Conservation (phyloP, 2,329 filamentous ascomycete genomes). For the Knoxdaviesia proteae region DNA sequence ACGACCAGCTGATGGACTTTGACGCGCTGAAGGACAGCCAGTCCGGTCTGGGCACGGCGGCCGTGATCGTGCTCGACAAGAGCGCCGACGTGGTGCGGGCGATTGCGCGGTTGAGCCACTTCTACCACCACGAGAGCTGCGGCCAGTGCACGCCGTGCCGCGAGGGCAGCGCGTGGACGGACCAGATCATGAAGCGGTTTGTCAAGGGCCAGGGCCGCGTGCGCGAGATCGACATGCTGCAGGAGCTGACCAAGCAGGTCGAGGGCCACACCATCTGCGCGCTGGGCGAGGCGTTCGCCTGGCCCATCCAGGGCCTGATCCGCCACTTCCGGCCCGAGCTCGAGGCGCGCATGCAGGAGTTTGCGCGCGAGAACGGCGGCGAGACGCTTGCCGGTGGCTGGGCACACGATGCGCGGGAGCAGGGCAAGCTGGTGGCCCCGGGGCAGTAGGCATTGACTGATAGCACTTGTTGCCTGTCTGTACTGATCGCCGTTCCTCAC, state of each 20-base stretch:
- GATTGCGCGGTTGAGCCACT: conserved; percentile 80
- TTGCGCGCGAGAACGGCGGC: conserved; percentile 51
- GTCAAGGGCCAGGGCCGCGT: conserved; percentile 74
- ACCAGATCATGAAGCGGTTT: conserved; percentile 96
- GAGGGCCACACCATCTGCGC: conserved; percentile 98
- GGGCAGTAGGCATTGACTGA: conserved; percentile 46
- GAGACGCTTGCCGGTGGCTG: conserved; percentile 71
- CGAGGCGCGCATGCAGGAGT: conserved; percentile 73
- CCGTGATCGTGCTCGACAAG: conserved; percentile 98
- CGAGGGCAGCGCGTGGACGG: conserved; percentile 96
- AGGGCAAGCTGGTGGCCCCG: conserved; percentile 71
- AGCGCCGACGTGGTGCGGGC: conserved; percentile 87
- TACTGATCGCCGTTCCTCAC: no score
- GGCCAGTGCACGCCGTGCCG: conserved; percentile 99
- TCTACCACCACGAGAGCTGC: conserved; percentile 97
- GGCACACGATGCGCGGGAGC: conserved; percentile 50
- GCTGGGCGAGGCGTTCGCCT: conserved; percentile 91
- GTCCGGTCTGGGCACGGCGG: conserved; percentile 88
- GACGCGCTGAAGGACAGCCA: conserved; percentile 95
- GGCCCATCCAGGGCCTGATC: conserved; percentile 95
- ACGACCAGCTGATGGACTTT: conserved; percentile 97
- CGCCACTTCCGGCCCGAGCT: conserved; percentile 94
- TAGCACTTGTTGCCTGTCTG: no score
- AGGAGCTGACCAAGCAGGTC: conserved; percentile 97
- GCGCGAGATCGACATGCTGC: conserved; percentile 97